A percentile compares a stretch with the other conserved stretches of the same genome.
Evolutionary conservation across 192 early-diverging fungal species (phyloP).

Genomic region (Umbelopsis sp.): DNA sequence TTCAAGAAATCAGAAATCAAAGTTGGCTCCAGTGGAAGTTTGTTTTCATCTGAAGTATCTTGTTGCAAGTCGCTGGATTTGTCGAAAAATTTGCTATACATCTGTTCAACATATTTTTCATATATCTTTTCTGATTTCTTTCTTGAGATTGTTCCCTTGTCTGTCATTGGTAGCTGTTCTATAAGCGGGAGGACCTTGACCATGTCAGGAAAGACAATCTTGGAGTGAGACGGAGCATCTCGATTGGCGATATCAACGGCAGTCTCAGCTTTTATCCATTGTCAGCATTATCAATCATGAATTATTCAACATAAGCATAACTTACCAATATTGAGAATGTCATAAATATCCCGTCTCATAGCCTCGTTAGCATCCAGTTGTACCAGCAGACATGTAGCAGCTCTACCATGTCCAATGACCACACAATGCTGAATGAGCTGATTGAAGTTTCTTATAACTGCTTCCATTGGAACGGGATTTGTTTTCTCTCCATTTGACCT

Average conservation of each 20-base stretch:
- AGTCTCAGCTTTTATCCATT: neutral
- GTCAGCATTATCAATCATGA: neutral
- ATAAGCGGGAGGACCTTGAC: conserved; percentile 28
- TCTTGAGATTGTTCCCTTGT: conserved; percentile 31
- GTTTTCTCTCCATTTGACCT: conserved; percentile 43
- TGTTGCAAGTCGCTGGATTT: neutral
- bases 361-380: conserved; percentile 2
- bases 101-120: conserved; percentile 46
- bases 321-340: conserved; percentile 1
- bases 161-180: conserved; percentile 20
- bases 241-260: conserved; percentile 30
- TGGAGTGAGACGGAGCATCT: conserved; percentile 22
- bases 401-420: conserved; percentile 22
- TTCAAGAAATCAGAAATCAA: conserved; percentile 14
- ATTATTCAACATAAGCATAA: too few relatives aligned
- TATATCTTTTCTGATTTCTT: conserved; percentile 51
- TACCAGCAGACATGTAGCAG: conserved; percentile 10
- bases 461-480: conserved; percentile 35
- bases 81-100: conserved; percentile 53
- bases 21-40: neutral
- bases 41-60: neutral
- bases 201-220: conserved; percentile 24
- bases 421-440: conserved; percentile 22
- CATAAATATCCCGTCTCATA: neutral
- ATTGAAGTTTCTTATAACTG: neutral